Evolutionary conservation across 2,329 filamentous ascomycete genomes (phyloP).

Genomic region (Metarhizium sp.): DNA sequence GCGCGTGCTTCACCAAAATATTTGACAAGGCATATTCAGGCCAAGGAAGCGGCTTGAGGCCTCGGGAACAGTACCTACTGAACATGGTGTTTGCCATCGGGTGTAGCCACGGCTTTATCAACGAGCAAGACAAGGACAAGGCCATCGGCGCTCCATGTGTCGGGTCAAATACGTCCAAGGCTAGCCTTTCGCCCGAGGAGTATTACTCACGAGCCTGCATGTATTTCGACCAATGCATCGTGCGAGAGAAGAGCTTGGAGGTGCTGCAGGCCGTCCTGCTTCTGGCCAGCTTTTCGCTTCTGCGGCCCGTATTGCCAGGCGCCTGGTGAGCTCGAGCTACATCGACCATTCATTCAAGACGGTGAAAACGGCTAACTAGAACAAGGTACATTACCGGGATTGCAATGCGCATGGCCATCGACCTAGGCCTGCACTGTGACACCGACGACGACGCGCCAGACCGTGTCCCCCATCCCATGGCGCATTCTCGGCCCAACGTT

Average conservation of each 20-base stretch:
- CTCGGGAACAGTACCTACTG: conserved; percentile 80
- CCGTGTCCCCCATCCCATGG: background rate
- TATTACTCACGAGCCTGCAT: background rate
- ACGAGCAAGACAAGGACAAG: conserved; percentile 64
- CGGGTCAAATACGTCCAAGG: background rate
- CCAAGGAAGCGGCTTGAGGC: conserved; percentile 55
- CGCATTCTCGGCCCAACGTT: background rate
- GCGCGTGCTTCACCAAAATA: conserved; percentile 78
- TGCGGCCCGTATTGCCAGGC: conserved; percentile 86
- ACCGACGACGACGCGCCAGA: conserved; percentile 56
- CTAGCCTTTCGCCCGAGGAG: background rate
- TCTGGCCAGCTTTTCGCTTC: conserved; percentile 79
- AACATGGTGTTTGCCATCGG: conserved; percentile 97
- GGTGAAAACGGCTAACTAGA: background rate
- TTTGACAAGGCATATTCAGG: conserved; percentile 72
- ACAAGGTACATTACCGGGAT: conserved; percentile 80
- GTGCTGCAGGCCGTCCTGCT: conserved; percentile 88
- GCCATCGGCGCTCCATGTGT: conserved; percentile 30
- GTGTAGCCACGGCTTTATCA: conserved; percentile 34
- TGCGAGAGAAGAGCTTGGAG: conserved; percentile 73
- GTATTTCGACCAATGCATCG: conserved; percentile 35
- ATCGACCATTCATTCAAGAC: too few relatives aligned
- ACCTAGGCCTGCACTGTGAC: conserved; percentile 84
- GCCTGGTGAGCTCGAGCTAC: conserved; percentile 52
- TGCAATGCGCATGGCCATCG: conserved; percentile 78